Percentiles rank a stretch among this genome's conserved stretches.
These are phyloP conservation scores for Scopulariopsis brevicaulis DNA, from an alignment of 2,329 filamentous ascomycete genomes.

Conservation along the genomic window DNA sequence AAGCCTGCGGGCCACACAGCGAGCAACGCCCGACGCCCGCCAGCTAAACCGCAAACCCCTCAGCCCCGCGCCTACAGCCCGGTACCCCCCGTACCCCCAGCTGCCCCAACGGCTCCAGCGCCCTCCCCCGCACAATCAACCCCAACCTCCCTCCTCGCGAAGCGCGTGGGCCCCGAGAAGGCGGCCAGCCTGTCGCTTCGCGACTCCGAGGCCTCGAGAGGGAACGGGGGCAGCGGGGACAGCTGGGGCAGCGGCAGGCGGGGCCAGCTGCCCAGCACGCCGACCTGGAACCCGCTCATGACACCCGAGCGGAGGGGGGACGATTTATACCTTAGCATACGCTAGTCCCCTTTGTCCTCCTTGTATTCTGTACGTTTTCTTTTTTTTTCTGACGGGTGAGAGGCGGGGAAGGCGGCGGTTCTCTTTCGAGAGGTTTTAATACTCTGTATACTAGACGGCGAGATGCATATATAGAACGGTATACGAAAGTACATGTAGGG, in stretches of 20 bases:
- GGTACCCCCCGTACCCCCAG: not conserved
- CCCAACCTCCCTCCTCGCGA: constrained; percentile 33
- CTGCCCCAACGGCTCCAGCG: not conserved
- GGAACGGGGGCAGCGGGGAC: not conserved
- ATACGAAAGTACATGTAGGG: not conserved
- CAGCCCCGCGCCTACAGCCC: not conserved
- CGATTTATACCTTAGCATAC: constrained; percentile 49
- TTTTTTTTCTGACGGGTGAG: not conserved
- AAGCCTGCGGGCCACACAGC: not conserved
- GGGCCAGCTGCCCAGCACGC: constrained; percentile 29
- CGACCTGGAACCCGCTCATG: constrained; percentile 51
- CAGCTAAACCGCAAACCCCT: not conserved
- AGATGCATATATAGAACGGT: not conserved
- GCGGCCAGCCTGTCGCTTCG: constrained; percentile 29
- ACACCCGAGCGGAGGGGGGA: constrained; percentile 57
- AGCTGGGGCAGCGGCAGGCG: constrained; percentile 1
- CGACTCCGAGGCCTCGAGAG: not conserved
- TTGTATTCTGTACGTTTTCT: not conserved
- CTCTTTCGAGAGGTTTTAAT: not conserved
- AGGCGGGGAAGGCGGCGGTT: not conserved
- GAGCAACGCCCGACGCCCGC: not conserved
- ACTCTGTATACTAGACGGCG: not conserved
- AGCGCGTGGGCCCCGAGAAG: constrained; percentile 36
- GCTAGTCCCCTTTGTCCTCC: constrained; percentile 15
- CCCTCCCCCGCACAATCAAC: constrained; percentile 11